Conservation (phyloP, 352 stramenopile species). For the Globisporangium nodosum region DNA sequence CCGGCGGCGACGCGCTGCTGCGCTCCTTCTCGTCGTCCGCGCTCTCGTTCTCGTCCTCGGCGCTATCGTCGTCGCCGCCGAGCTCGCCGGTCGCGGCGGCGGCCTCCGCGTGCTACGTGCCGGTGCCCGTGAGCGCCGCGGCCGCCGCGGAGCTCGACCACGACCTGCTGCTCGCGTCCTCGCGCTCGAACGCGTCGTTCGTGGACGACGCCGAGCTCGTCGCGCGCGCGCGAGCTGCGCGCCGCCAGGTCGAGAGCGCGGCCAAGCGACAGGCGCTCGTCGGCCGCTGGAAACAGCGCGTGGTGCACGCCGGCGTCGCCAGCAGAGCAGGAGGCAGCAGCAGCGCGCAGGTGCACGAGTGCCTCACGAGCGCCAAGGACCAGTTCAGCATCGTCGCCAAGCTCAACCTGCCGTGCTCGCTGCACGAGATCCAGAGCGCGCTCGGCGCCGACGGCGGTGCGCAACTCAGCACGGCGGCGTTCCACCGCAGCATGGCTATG, state of each 20-base stretch:
- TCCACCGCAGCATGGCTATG: slow-evolving; percentile 59
- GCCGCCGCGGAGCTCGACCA: slow-evolving; percentile 19
- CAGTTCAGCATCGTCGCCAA: slow-evolving; percentile 58
- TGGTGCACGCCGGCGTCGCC: slow-evolving; percentile 6
- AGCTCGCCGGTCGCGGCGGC: not conserved
- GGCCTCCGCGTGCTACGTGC: slow-evolving; percentile 8
- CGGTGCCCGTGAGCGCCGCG: slow-evolving; percentile 1
- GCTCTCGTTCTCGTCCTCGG: slow-evolving; percentile 2
- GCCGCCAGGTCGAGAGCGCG: slow-evolving; percentile 36
- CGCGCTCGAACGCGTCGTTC: slow-evolving; percentile 23
- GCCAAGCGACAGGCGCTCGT: slow-evolving; percentile 39
- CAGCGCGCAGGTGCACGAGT: slow-evolving; percentile 43
- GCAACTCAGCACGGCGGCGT: slow-evolving; percentile 18
- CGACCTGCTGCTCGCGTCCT: slow-evolving; percentile 24
- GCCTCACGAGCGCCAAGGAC: slow-evolving; percentile 28
- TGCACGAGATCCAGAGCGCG: slow-evolving; percentile 56
- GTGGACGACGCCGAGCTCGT: slow-evolving; percentile 31
- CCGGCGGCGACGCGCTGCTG: not conserved
- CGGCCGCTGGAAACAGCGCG: slow-evolving; percentile 39
- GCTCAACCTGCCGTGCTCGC: slow-evolving; percentile 48
- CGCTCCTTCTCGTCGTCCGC: slow-evolving; percentile 6
- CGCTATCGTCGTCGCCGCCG: not conserved
- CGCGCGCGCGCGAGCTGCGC: slow-evolving; percentile 25
- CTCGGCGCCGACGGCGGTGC: slow-evolving; percentile 34
- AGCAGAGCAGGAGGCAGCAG: no score